Base-by-base conservation (phyloP, 768 basidiomycete species). In the Fomitopsis pulvina region DNA sequence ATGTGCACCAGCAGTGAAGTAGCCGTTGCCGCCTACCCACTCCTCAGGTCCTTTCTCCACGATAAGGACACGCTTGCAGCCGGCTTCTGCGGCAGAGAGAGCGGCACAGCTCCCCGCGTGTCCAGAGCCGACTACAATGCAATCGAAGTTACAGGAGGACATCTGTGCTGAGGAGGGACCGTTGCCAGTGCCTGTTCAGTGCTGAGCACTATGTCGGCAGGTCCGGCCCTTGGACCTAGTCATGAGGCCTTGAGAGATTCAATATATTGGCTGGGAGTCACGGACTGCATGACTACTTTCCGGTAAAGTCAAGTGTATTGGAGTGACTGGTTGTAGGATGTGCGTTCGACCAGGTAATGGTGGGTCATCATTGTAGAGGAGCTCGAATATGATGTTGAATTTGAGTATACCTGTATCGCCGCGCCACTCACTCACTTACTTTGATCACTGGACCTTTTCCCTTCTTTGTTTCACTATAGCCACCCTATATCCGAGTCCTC, bases 21-120 rank as follows among this genome's bases (percentile, higher is more conserved):
- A 83, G 16, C 82, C 80, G 57, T 87, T 86, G 16, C 83, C 85
- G 3, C 85, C 85, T 3, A 64, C 74, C 83, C 83, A 85, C 49
- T 75, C 73, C 34, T 66, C 57, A 1, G 83, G 80, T 34, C 80
- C 80, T 57, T 84, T 84, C 58, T 86, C 83, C 45, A 85, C 66
- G 47, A 86, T 66, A 38, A 86, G 68, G 52, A 85, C 80, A 71
- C 73, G 72, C 44, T 63, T 67, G 63, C 80, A 80, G 34, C 83
- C 83, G 44, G 76, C 65, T 53, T 85, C 78, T 39, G 66, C 68
- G 12, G 83, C 81, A 44, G 80, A 69, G 38, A 82, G 67, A 0
- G 83, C 83, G 5, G 83, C 81, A 51, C 76, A 82, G 55, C 78
- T 78, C 24, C 82, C 83, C 46, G 83, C 83, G 60, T 85, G 77